phyloP scores from a whole-genome alignment of 306 rosid genomes.

The Phaseolus lunatus region DNA sequence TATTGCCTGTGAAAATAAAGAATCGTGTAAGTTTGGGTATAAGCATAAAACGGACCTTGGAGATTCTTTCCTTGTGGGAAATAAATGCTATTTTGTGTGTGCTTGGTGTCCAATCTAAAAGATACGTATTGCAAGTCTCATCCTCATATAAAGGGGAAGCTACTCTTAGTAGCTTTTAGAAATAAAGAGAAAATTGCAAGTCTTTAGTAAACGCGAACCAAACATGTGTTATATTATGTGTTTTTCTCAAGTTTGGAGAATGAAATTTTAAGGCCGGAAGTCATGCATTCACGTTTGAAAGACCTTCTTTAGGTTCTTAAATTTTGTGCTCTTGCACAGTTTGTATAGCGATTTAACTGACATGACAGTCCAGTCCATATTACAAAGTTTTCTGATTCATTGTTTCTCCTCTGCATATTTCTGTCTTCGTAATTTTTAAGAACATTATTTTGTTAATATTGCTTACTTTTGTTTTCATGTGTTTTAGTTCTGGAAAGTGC shows the following conservation, averaged over 20 bases:
- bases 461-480: slow-evolving; percentile 23
- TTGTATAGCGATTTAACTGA: slow-evolving; percentile 2
- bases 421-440: not conserved
- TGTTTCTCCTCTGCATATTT: not conserved
- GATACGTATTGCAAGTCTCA: not conserved
- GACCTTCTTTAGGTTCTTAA: not conserved
- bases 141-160: not conserved
- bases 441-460: not conserved
- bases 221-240: not conserved
- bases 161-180: not conserved
- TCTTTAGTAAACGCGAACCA: not conserved
- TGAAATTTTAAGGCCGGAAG: not conserved
- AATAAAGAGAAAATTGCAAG: not conserved
- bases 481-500: slow-evolving; percentile 85
- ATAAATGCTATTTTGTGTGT: not conserved
- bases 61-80: slow-evolving; percentile 28
- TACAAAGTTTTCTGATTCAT: not conserved
- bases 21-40: slow-evolving; percentile 11
- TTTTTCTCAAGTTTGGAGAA: not conserved
- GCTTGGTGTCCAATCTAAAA: not conserved
- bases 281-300: not conserved
- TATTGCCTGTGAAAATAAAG: slow-evolving; percentile 11
- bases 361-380: not conserved
- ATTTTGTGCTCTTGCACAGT: slow-evolving; percentile 18
- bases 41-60: not conserved